Conservation (phyloP, 208 protist genomes). For the Leptomonas seymouri region DNA sequence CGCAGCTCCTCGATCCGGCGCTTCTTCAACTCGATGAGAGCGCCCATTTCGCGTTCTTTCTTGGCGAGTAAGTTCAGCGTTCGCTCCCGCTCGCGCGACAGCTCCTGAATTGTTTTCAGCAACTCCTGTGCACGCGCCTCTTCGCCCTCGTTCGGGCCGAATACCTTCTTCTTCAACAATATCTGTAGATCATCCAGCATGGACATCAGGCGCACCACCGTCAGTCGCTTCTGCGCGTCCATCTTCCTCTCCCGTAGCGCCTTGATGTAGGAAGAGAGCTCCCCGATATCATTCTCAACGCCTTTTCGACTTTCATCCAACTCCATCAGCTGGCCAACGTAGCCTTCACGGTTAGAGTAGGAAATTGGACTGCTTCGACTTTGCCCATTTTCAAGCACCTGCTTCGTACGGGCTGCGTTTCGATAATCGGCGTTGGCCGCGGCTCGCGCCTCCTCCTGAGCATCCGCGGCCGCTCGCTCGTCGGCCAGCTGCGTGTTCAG, state of each 20-base stretch:
- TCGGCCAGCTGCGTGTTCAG: slow-evolving; percentile 24
- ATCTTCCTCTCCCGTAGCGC: slow-evolving; percentile 36
- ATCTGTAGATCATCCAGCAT: slow-evolving; percentile 81
- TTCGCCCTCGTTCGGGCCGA: slow-evolving; percentile 38
- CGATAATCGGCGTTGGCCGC: slow-evolving; percentile 23
- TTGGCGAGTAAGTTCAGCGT: slow-evolving; percentile 57
- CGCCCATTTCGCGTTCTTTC: slow-evolving; percentile 72
- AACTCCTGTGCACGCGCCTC: slow-evolving; percentile 68
- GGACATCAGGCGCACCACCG: slow-evolving; percentile 67
- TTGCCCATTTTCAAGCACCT: slow-evolving; percentile 44
- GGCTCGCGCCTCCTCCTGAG: slow-evolving; percentile 16
- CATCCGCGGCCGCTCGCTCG: background rate
- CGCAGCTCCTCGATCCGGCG: slow-evolving; percentile 60
- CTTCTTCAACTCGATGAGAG: slow-evolving; percentile 76
- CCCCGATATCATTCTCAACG: slow-evolving; percentile 45
- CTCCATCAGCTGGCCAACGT: slow-evolving; percentile 60
- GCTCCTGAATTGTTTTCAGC: slow-evolving; percentile 75
- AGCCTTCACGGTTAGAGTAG: slow-evolving; percentile 55
- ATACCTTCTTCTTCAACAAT: slow-evolving; percentile 64
- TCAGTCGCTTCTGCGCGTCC: slow-evolving; percentile 61
- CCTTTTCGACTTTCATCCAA: slow-evolving; percentile 49
- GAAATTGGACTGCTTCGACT: slow-evolving; percentile 7
- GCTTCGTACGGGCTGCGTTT: slow-evolving; percentile 34
- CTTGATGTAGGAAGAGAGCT: slow-evolving; percentile 51
- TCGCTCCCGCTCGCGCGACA: slow-evolving; percentile 74